Conservation (phyloP, 2,329 filamentous ascomycete species). For the Apiospora malaysiana region DNA sequence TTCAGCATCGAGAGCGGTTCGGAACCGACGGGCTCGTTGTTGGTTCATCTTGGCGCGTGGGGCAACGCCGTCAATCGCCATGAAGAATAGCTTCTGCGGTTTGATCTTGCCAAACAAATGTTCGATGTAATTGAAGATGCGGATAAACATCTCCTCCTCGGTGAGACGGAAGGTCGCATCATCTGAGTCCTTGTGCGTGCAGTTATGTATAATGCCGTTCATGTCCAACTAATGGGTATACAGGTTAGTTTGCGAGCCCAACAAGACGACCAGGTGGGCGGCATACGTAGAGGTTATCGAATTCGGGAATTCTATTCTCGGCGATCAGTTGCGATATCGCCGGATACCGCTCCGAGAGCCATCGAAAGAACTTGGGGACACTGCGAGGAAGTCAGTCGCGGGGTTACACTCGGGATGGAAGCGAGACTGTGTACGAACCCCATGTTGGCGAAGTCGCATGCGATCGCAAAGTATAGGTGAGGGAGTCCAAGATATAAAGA, state of each 20-base stretch:
- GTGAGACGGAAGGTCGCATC: conserved; percentile 90
- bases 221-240: conserved; percentile 73
- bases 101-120: conserved; percentile 99
- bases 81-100: conserved; percentile 97
- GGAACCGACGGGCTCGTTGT: conserved; percentile 92
- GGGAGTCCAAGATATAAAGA: conserved; percentile 6
- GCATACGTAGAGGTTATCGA: conserved; percentile 89
- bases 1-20: conserved; percentile 91
- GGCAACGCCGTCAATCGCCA: conserved; percentile 98
- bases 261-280: conserved; percentile 28
- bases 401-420: conserved; percentile 22
- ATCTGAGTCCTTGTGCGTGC: conserved; percentile 95
- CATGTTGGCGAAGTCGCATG: conserved; percentile 22
- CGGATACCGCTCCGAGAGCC: conserved; percentile 99
- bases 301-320: conserved; percentile 98
- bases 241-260: conserved; percentile 43
- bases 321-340: conserved; percentile 98
- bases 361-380: conserved; percentile 93
- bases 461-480: conserved; percentile 16
- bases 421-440: conserved; percentile 24
- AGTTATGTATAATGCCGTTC: conserved; percentile 99
- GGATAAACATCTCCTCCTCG: conserved; percentile 99
- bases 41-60: conserved; percentile 99
- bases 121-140: conserved; percentile 99
- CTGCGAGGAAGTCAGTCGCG: conserved; percentile 42